These are phyloP conservation scores for Acanthamoeba lenticulata DNA, from an alignment of 208 protist species.

Conservation along the genomic window DNA sequence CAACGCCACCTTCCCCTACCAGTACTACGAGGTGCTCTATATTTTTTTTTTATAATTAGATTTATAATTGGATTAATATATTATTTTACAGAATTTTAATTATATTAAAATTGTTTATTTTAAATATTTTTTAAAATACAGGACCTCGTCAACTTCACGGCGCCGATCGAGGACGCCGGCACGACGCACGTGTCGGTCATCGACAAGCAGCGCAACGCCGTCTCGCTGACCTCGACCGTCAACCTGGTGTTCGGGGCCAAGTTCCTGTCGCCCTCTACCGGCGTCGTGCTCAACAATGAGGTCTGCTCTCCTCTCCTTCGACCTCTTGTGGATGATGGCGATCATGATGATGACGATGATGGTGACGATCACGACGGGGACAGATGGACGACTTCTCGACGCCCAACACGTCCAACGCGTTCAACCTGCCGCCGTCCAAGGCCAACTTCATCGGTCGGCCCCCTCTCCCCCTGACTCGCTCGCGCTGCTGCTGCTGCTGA, in stretches of 20 bases:
- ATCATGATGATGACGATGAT: too few species aligned
- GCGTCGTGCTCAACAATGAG: conserved; percentile 84
- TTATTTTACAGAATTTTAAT: too few species aligned
- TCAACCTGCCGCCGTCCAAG: conserved; percentile 75
- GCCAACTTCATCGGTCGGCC: conserved; percentile 77
- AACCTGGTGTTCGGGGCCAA: conserved; percentile 82
- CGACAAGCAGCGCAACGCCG: conserved; percentile 77
- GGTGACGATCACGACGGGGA: background rate
- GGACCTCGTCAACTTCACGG: conserved; percentile 23
- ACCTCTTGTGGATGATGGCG: too few species aligned
- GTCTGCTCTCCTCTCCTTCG: too few species aligned
- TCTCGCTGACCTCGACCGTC: conserved; percentile 82
- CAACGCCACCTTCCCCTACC: conserved; percentile 47
- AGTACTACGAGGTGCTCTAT: conserved; percentile 57
- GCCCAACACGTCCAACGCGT: conserved; percentile 76
- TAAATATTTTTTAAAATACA: too few species aligned
- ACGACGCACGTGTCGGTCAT: conserved; percentile 82
- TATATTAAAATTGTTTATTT: too few species aligned
- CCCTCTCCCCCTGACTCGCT: too few species aligned
- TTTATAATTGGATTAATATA: too few species aligned
- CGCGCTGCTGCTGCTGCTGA: background rate
- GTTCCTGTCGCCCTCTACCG: conserved; percentile 71
- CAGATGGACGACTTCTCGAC: conserved; percentile 84
- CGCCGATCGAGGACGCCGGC: conserved; percentile 65
- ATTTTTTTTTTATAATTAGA: too few species aligned